Conservation (phyloP, 768 basidiomycete genomes). For the Amanita muscaria region DNA sequence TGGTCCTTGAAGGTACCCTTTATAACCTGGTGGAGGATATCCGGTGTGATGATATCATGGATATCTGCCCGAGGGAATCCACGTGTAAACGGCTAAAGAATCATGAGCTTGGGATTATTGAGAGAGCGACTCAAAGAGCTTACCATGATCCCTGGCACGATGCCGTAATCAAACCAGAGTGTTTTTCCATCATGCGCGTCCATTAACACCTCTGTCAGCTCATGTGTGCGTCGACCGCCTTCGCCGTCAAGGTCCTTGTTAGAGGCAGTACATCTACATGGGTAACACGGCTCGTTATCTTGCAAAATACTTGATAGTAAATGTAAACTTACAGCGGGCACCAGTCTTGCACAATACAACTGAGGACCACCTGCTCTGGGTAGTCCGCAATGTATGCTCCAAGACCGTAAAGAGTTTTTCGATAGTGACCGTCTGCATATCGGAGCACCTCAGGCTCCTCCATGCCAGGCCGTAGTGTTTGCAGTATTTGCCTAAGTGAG, state of each 20-base stretch:
- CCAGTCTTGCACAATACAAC: neutral
- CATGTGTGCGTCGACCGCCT: neutral
- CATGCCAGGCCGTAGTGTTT: neutral
- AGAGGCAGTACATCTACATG: neutral
- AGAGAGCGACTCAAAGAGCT: conserved; percentile 11
- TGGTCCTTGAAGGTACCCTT: conserved; percentile 32
- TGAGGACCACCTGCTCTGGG: conserved; percentile 23
- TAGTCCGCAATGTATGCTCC: conserved; percentile 33
- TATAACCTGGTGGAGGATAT: conserved; percentile 28
- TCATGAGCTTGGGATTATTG: neutral
- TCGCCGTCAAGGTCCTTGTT: neutral
- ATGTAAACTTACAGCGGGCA: no score
- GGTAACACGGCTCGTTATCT: neutral
- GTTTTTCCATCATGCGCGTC: conserved; percentile 12
- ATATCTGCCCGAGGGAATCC: conserved; percentile 17
- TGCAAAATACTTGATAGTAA: no score
- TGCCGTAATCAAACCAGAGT: conserved; percentile 26
- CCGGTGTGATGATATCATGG: conserved; percentile 23
- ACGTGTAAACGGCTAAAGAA: neutral
- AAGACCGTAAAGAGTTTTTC: conserved; percentile 21
- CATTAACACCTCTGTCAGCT: conserved; percentile 11
- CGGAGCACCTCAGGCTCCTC: neutral
- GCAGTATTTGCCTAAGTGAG: neutral
- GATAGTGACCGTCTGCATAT: conserved; percentile 22
- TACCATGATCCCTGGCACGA: conserved; percentile 24